These are phyloP conservation scores for Daldinia bambusicola DNA, from an alignment of 495 filamentous ascomycete species.

Conservation along the genomic window DNA sequence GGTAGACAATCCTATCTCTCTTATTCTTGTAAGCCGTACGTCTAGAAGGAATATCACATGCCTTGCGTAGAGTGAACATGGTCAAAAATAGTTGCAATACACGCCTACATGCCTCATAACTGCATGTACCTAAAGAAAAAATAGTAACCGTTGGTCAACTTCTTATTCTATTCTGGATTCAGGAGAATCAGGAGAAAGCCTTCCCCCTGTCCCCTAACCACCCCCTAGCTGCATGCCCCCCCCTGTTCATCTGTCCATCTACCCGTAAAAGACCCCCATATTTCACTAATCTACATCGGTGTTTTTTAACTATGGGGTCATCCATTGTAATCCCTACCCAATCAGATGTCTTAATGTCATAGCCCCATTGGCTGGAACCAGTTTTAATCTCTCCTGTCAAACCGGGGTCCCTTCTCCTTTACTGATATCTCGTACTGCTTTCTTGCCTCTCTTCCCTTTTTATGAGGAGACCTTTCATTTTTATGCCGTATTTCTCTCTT, in stretches of 20 bases:
- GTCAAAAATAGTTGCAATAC: too few relatives aligned
- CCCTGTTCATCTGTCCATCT: constrained; percentile 28
- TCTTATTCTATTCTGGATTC: neutral
- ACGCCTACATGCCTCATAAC: too few relatives aligned
- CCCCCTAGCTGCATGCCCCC: neutral
- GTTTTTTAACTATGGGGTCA: constrained; percentile 5
- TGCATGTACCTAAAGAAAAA: too few relatives aligned
- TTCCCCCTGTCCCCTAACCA: too few relatives aligned
- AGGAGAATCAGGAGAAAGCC: constrained; percentile 5
- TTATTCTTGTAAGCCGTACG: too few relatives aligned
- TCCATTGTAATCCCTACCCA: constrained; percentile 7
- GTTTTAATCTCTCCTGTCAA: constrained; percentile 45
- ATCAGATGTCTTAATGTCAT: constrained; percentile 14
- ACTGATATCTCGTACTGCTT: constrained; percentile 36
- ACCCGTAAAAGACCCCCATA: constrained; percentile 39
- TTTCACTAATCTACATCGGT: constrained; percentile 43
- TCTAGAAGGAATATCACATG: too few relatives aligned
- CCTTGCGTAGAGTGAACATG: too few relatives aligned
- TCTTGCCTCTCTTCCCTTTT: constrained; percentile 29
- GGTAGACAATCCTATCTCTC: too few relatives aligned
- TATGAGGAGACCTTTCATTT: constrained; percentile 24
- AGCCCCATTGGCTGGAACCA: constrained; percentile 39
- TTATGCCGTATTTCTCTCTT: constrained; percentile 23
- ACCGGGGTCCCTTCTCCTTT: constrained; percentile 37
- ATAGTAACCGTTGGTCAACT: too few relatives aligned